Percentiles rank a stretch among this genome's conserved stretches.
Conservation (phyloP, 768 basidiomycete species). For the Stropharia rugosoannulata region DNA sequence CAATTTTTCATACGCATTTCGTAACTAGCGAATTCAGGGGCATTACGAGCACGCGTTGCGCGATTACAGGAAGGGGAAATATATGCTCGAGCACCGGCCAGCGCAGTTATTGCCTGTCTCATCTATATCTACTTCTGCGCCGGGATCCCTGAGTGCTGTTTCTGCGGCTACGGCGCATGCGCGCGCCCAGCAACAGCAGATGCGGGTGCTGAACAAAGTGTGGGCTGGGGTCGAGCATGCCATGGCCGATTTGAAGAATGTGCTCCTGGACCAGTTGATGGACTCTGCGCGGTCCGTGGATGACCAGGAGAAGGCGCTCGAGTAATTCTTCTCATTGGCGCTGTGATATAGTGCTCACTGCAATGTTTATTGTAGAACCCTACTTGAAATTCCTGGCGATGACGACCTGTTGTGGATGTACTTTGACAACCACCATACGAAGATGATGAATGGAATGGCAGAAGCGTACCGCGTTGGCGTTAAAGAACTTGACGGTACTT, state of each 20-base stretch:
- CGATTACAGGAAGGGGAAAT: slow-evolving; percentile 96
- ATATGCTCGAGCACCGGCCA: slow-evolving; percentile 85
- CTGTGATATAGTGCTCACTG: neutral
- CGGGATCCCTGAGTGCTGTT: neutral
- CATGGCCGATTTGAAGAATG: slow-evolving; percentile 84
- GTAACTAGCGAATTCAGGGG: slow-evolving; percentile 49
- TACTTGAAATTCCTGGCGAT: slow-evolving; percentile 78
- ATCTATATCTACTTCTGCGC: slow-evolving; percentile 21
- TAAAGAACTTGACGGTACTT: slow-evolving; percentile 51
- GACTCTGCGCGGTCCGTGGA: slow-evolving; percentile 61
- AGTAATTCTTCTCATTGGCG: slow-evolving; percentile 46
- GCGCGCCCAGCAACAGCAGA: slow-evolving; percentile 70
- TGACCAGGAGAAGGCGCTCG: slow-evolving; percentile 94
- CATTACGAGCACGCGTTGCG: slow-evolving; percentile 91
- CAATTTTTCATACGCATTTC: neutral
- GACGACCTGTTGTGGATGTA: slow-evolving; percentile 95
- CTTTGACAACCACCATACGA: slow-evolving; percentile 87
- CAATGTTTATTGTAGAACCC: slow-evolving; percentile 50
- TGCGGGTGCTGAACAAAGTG: slow-evolving; percentile 92
- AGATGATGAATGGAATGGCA: slow-evolving; percentile 77
- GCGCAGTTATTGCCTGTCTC: slow-evolving; percentile 67
- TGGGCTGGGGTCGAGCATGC: slow-evolving; percentile 94
- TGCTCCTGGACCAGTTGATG: slow-evolving; percentile 76
- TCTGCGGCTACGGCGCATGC: slow-evolving; percentile 25
- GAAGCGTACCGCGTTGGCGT: slow-evolving; percentile 50